Evolutionary conservation across 163 green algal genomes (phyloP).

Genomic region (Chloroidium sp.): DNA sequence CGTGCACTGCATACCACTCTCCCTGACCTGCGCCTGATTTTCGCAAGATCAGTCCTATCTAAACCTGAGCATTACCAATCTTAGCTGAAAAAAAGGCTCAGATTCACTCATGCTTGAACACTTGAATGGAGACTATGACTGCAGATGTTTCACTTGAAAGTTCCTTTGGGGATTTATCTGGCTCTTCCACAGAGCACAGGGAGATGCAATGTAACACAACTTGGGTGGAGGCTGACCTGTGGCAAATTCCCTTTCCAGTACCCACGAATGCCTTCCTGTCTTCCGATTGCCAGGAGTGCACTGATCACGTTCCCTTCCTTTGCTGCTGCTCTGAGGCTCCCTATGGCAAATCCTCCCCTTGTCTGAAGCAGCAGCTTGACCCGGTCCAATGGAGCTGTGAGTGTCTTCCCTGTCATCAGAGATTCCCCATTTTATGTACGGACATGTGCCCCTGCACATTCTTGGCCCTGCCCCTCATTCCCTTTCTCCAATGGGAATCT

Average conservation of each 20-base stretch:
- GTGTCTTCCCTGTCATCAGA: conserved; percentile 37
- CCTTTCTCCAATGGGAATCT: not conserved
- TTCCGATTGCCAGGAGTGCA: conserved; percentile 56
- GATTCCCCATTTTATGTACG: not conserved
- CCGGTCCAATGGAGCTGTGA: conserved; percentile 63
- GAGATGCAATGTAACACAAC: not conserved
- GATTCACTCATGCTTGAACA: not conserved
- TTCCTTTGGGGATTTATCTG: not conserved
- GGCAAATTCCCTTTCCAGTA: conserved; percentile 80
- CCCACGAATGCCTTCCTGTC: conserved; percentile 57
- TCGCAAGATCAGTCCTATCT: too few relatives aligned
- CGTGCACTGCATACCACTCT: not conserved
- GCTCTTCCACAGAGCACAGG: not conserved
- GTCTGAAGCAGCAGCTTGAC: conserved; percentile 64
- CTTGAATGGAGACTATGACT: not conserved
- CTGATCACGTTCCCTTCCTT: conserved; percentile 37
- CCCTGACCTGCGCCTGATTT: not conserved
- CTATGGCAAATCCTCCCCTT: conserved; percentile 34
- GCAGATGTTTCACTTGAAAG: not conserved
- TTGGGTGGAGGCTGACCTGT: conserved; percentile 37
- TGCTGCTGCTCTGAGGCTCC: conserved; percentile 40
- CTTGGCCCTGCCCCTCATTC: not conserved
- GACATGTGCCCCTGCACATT: not conserved
- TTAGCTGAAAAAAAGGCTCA: not conserved
- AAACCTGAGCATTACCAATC: not conserved